Percentiles rank a stretch among this genome's conserved stretches.
Evolutionary conservation across 2,329 filamentous ascomycete species (phyloP).

Genomic region (Xylariaceae sp.): DNA sequence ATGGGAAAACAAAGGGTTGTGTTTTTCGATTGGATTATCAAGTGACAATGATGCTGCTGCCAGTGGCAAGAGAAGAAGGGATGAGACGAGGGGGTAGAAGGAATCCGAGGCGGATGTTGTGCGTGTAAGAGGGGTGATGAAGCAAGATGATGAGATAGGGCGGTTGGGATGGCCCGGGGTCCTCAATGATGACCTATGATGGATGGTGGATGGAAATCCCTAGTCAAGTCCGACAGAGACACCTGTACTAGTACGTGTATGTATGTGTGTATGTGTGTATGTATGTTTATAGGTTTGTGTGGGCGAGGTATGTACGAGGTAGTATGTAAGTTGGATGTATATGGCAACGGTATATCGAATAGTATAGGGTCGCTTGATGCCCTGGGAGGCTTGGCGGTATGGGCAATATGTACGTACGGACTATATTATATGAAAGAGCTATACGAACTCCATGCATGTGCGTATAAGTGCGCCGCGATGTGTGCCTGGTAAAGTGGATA

Average conservation of each 20-base stretch:
- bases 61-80: conserved; percentile 12
- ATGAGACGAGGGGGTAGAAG: conserved; percentile 16
- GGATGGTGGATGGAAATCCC: conserved; percentile 20
- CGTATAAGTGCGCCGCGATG: neutral
- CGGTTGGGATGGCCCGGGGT: conserved; percentile 22
- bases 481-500: conserved; percentile 34
- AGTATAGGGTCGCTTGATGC: conserved; percentile 24
- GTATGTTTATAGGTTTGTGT: conserved; percentile 1
- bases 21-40: conserved; percentile 1
- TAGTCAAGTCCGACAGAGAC: conserved; percentile 20
- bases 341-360: neutral
- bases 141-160: conserved; percentile 30
- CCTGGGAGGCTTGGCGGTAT: conserved; percentile 24
- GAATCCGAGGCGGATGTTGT: conserved; percentile 7
- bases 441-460: conserved; percentile 28
- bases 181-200: conserved; percentile 27
- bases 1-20: neutral
- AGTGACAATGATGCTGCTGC: conserved; percentile 1
- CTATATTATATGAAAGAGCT: conserved; percentile 15
- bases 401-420: conserved; percentile 23
- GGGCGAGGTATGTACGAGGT: neutral
- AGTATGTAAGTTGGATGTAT: neutral
- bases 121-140: conserved; percentile 24
- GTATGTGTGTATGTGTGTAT: neutral
- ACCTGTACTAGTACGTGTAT: neutral